Evolutionary conservation across 208 protist species (phyloP), one percentile per base, ranked within the genome.

Genomic region (Angomonas ambiguus): DNA sequence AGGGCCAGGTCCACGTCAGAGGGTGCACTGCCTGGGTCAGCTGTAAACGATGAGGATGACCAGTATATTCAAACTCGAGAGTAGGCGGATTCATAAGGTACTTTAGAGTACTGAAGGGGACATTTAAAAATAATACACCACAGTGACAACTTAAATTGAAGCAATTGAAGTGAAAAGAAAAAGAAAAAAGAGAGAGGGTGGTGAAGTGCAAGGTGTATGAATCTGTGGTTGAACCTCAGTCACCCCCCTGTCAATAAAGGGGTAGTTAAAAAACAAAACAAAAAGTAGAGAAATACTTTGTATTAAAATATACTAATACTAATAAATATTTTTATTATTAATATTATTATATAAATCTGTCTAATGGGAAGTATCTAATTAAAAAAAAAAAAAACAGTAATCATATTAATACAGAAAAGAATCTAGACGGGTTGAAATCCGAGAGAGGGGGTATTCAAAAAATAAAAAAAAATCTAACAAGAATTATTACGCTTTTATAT

Each of bases 401-500:
- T 5, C 25, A 58, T 34, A 34, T 34, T 58, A 16, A 5, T 34
- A 28, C 51, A 55, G 22, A 30, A 55, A 28, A 5, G 48, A 53
- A 53, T 53, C 48, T 53, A 53, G 27, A n/a, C n/a, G n/a, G n/a
- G n/a, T n/a, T n/a, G n/a, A n/a, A n/a, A n/a, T n/a, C n/a, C n/a
- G n/a, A 58, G 13, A 18, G 41, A 48, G 13, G 41, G 41, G 41
- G 18, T 11, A 48, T 11, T 20, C 13, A 48, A 28, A 61, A 61
- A 61, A 61, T 45, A 42, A 42, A 61, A 61, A 61, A 45, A 61
- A 35, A 33, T 35, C 24, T 41, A 41, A 41, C n/a, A n/a, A n/a
- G n/a, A n/a, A n/a, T n/a, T n/a, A n/a, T n/a, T n/a, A n/a, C n/a
- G n/a, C n/a, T n/a, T n/a, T n/a, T n/a, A n/a, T n/a, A n/a, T n/a